Base-by-base conservation (phyloP, 768 basidiomycete species). In the Podaxis sp. region DNA sequence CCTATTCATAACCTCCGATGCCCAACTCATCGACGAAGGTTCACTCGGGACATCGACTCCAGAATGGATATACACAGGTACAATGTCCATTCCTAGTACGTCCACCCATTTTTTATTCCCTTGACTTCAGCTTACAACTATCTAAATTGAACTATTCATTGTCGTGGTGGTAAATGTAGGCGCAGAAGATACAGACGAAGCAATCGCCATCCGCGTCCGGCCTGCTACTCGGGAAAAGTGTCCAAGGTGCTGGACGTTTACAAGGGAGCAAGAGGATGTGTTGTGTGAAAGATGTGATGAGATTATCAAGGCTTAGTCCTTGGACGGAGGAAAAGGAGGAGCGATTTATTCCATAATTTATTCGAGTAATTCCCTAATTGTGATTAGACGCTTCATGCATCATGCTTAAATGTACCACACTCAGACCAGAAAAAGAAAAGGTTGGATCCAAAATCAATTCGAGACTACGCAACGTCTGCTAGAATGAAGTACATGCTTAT, bases 231-330 rank as follows among this genome's bases (percentile, higher is more conserved):
- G 74, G 57, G 69, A 77, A 22, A 96, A 96, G 72, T 99, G 96
- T 72, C 92, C 95, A 24, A 84, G 96, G 15, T 99, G 96, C 73
- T 97, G 96, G 95, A 89, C 86, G 5, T 89, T 82, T 71, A 87
- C 86, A 2, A 80, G 88, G 13, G 67, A 72, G 11, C 71, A 77
- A 44, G 72, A 78, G 12, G 81, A 87, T 17, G 70, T 72, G 9
- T 72, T 96, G 11, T 96, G 95, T 74, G 63, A 63, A 19, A 82
- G 95, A 67, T 97, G 95, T 64, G 66, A 58, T 42, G 66, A 65
- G 7, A 75, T 75, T 24, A 42, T 77, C 28, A 40, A 24, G 44
- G 44, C n/a, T 46, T 55, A 13, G 22, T 28, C 11, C 39, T n/a
- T 33, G 13, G 13, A 7, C 46, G 28, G 12, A 39, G 42, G 24